These are phyloP conservation scores for Nectriaceae sp. DNA, from an alignment of 2,329 filamentous ascomycete species.

Conservation along the genomic window DNA sequence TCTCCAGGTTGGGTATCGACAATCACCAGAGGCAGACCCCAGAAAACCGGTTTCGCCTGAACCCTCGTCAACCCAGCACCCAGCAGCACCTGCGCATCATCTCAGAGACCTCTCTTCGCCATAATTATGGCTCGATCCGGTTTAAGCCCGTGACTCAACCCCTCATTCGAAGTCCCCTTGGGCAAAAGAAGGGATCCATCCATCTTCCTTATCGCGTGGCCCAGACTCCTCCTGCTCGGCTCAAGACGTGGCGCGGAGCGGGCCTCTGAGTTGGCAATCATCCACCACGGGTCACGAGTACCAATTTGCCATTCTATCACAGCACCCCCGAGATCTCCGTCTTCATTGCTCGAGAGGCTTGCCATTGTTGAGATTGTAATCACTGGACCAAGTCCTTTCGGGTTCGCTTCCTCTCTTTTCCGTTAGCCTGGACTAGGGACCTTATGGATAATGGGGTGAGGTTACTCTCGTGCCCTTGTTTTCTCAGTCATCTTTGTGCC, in stretches of 20 bases:
- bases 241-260: slow-evolving; percentile 15
- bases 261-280: slow-evolving; percentile 22
- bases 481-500: background rate
- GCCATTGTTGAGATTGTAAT: too few relatives aligned
- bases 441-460: background rate
- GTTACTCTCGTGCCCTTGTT: background rate
- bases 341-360: too few relatives aligned
- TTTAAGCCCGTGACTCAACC: background rate
- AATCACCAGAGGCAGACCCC: too few relatives aligned
- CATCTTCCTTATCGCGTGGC: slow-evolving; percentile 1
- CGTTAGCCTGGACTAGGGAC: background rate
- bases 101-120: background rate
- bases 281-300: slow-evolving; percentile 9
- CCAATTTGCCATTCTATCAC: slow-evolving; percentile 12
- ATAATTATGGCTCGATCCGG: background rate
- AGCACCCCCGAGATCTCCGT: background rate
- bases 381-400: too few relatives aligned
- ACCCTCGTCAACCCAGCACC: background rate
- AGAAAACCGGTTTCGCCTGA: slow-evolving; percentile 23
- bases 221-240: slow-evolving; percentile 17
- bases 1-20: too few relatives aligned
- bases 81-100: background rate
- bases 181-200: too few relatives aligned
- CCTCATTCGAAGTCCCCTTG: background rate
- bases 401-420: background rate